phyloP scores from a whole-genome alignment of 805 yeast genomes.

The Wickerhamia fluorescens region DNA sequence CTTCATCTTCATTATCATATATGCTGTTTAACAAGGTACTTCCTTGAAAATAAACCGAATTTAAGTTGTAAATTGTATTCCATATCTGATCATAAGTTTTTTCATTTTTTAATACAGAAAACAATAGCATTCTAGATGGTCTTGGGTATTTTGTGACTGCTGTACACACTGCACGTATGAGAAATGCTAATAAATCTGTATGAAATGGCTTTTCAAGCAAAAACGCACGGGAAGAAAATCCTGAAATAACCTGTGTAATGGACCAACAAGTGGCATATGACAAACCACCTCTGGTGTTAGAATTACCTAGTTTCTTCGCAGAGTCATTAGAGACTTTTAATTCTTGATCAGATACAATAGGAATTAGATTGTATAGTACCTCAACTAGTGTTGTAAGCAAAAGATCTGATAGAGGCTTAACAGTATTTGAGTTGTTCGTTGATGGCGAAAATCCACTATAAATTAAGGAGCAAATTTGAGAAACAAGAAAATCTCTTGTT shows the following conservation, averaged over 20 bases:
- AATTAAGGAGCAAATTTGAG: constrained; percentile 45
- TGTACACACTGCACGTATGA: constrained; percentile 51
- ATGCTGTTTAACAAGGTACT: constrained; percentile 9
- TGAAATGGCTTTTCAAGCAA: constrained; percentile 36
- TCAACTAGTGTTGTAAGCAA: constrained; percentile 47
- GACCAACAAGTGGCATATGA: constrained; percentile 45
- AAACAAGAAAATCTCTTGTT: constrained; percentile 56
- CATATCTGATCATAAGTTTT: constrained; percentile 29
- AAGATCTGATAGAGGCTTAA: constrained; percentile 22
- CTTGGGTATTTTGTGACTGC: constrained; percentile 44
- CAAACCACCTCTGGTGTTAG: constrained; percentile 34
- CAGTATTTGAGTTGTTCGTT: constrained; percentile 5
- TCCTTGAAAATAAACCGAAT: constrained; percentile 17
- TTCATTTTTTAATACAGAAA: constrained; percentile 39
- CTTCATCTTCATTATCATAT: constrained; percentile 3
- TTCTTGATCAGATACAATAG: constrained; percentile 23
- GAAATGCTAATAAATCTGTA: constrained; percentile 50
- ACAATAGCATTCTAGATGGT: constrained; percentile 49
- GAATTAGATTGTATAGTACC: constrained; percentile 54
- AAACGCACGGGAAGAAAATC: constrained; percentile 29
- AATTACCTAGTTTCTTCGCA: constrained; percentile 18
- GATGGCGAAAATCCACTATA: no score
- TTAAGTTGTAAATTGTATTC: constrained; percentile 24
- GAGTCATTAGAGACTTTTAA: constrained; percentile 12
- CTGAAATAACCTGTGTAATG: constrained; percentile 37